Conservation (phyloP, 257 asterid genomes). For the Verbascum thapsus region DNA sequence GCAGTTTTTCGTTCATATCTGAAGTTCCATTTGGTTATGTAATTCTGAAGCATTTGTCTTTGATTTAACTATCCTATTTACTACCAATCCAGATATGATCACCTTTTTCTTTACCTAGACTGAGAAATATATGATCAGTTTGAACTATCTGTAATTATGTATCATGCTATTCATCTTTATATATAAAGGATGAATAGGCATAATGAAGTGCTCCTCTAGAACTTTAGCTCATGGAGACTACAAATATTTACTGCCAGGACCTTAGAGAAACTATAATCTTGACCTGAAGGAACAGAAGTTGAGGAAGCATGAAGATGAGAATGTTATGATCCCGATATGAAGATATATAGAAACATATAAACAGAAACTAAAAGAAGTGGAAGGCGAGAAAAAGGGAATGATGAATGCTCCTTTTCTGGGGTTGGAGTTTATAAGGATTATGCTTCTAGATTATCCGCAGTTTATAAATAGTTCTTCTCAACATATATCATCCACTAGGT, state of each 20-base stretch:
- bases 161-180: background rate
- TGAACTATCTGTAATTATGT: background rate
- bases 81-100: background rate
- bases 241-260: background rate
- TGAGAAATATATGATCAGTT: background rate
- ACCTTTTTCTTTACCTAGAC: conserved; percentile 1
- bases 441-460: background rate
- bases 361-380: background rate
- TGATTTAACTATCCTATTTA: background rate
- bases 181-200: conserved; percentile 1
- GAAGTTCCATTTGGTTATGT: background rate
- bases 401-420: background rate
- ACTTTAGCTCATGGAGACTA: conserved; percentile 6
- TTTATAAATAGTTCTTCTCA: too few species aligned
- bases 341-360: background rate
- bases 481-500: too few species aligned
- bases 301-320: too few species aligned
- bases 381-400: conserved; percentile 2
- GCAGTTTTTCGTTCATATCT: background rate
- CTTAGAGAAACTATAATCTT: background rate
- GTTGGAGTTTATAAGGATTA: background rate
- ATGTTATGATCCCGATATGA: background rate
- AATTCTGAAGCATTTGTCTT: background rate
- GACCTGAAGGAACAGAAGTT: background rate
- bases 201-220: conserved; percentile 2